Conservation (phyloP, 352 stramenopile genomes). For the Phytopythium vexans region DNA sequence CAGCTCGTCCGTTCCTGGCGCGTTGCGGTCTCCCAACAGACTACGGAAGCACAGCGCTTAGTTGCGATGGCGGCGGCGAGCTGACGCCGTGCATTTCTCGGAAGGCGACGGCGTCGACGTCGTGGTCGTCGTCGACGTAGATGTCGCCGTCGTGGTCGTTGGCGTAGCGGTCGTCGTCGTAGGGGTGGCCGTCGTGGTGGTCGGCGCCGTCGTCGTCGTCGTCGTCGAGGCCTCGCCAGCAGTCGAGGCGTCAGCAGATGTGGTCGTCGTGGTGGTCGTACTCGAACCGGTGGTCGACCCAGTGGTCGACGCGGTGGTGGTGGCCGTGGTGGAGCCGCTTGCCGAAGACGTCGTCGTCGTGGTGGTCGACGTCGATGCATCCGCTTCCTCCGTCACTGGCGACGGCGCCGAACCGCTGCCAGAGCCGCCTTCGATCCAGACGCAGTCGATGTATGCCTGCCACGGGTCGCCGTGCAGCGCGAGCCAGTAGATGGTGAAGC, state of each 20-base stretch:
- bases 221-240: slow-evolving; percentile 3
- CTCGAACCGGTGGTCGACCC: slow-evolving; percentile 12
- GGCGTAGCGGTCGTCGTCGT: slow-evolving; percentile 1
- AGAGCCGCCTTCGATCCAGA: slow-evolving; percentile 26
- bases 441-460: slow-evolving; percentile 59
- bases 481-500: slow-evolving; percentile 55
- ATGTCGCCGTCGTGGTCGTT: not conserved
- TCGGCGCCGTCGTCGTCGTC: slow-evolving; percentile 4
- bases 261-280: slow-evolving; percentile 14
- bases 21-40: not conserved
- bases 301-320: slow-evolving; percentile 18
- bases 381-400: slow-evolving; percentile 9
- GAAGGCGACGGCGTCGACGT: slow-evolving; percentile 6
- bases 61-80: slow-evolving; percentile 13
- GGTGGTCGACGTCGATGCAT: slow-evolving; percentile 9
- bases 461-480: slow-evolving; percentile 43
- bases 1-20: no score
- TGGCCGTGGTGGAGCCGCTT: slow-evolving; percentile 15
- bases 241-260: slow-evolving; percentile 5
- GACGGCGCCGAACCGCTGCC: slow-evolving; percentile 15
- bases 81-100: slow-evolving; percentile 16
- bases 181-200: slow-evolving; percentile 2
- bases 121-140: slow-evolving; percentile 4
- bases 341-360: slow-evolving; percentile 2
- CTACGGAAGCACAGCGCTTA: not conserved